Percentiles rank a stretch among this genome's conserved stretches.
Conservation (phyloP, 441 rosid genomes). For the Erysimum cheiri region DNA sequence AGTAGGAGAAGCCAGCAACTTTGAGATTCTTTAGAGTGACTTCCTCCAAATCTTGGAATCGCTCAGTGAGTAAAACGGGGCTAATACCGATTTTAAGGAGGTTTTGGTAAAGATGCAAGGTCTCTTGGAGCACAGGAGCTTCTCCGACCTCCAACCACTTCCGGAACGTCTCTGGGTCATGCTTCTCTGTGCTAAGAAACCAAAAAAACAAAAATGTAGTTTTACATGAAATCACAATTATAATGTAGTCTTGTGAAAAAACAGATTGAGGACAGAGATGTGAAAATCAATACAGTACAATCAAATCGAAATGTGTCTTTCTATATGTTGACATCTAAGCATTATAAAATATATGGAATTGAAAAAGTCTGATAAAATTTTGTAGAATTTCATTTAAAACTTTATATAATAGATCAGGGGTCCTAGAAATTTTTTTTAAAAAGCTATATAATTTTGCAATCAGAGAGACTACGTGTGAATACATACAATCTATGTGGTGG, state of each 20-base stretch:
- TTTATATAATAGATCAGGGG: too few species aligned
- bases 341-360: neutral
- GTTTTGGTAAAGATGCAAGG: slow-evolving; percentile 52
- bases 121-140: slow-evolving; percentile 58
- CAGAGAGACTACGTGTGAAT: slow-evolving; percentile 11
- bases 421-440: too few species aligned
- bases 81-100: slow-evolving; percentile 49
- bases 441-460: too few species aligned
- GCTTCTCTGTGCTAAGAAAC: slow-evolving; percentile 45
- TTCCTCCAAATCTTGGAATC: slow-evolving; percentile 37
- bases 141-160: slow-evolving; percentile 50
- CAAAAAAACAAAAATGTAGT: neutral
- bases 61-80: slow-evolving; percentile 64
- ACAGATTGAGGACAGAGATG: too few species aligned
- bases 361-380: too few species aligned
- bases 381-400: too few species aligned
- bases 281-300: too few species aligned
- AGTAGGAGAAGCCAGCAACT: slow-evolving; percentile 54
- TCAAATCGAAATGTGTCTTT: too few species aligned
- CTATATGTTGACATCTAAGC: neutral
- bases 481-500: too few species aligned
- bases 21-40: slow-evolving; percentile 52
- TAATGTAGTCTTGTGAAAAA: neutral
- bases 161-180: slow-evolving; percentile 34
- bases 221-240: neutral